Percentiles rank a stretch among this genome's conserved stretches.
Evolutionary conservation across 2,329 filamentous ascomycete genomes (phyloP).

Genomic region (Kalmusia sp.): DNA sequence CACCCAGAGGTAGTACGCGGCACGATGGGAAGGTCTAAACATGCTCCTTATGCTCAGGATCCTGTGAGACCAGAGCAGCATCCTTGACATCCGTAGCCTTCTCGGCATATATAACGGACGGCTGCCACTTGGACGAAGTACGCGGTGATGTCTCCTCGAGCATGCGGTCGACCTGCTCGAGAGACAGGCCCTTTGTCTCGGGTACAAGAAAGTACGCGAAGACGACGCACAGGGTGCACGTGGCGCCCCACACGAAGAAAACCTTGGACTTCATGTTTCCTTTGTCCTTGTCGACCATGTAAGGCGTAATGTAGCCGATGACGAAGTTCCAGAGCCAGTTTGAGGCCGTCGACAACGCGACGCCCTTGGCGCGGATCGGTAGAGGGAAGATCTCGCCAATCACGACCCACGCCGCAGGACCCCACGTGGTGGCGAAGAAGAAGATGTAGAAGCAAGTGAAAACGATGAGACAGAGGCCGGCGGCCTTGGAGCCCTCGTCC

Average conservation of each 20-base stretch:
- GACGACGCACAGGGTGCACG: conserved; percentile 59
- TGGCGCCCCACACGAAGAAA: conserved; percentile 62
- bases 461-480: conserved; percentile 68
- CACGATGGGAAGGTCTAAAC: background rate
- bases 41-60: conserved; percentile 3
- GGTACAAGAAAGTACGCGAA: conserved; percentile 81
- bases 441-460: conserved; percentile 94
- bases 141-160: conserved; percentile 82
- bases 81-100: conserved; percentile 8
- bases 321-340: conserved; percentile 92
- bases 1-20: background rate
- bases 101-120: conserved; percentile 68
- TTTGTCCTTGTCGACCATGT: conserved; percentile 70
- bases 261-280: conserved; percentile 67
- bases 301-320: conserved; percentile 65
- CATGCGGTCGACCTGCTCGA: conserved; percentile 84
- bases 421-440: conserved; percentile 91
- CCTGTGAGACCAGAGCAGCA: background rate
- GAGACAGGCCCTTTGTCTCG: conserved; percentile 77
- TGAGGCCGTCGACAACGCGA: conserved; percentile 83
- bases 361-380: conserved; percentile 85
- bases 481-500: conserved; percentile 55
- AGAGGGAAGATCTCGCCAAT: conserved; percentile 92
- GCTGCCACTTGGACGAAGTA: conserved; percentile 76
- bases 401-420: conserved; percentile 73